Evolutionary conservation across 2,329 filamentous ascomycete genomes (phyloP).

Genomic region (Zarea fungicola): DNA sequence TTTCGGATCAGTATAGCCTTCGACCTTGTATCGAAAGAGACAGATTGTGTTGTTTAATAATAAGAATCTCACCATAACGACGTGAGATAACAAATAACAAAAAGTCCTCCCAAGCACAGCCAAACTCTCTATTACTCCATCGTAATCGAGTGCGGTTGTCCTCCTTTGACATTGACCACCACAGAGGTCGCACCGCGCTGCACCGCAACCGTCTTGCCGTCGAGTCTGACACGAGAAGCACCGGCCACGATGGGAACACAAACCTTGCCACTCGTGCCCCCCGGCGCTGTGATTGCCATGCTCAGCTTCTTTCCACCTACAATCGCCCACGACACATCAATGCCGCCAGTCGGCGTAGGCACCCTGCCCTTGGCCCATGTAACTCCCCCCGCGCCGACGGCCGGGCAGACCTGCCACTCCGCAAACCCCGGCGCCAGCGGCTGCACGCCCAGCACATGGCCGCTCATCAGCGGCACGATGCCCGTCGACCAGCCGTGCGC

Average conservation of each 20-base stretch:
- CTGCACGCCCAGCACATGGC: slow-evolving; percentile 41
- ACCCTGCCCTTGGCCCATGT: slow-evolving; percentile 40
- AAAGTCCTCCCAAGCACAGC: no score
- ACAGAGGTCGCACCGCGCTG: not conserved
- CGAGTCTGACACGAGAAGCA: not conserved
- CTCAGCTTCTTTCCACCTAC: slow-evolving; percentile 3
- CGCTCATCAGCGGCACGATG: slow-evolving; percentile 40
- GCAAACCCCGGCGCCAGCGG: slow-evolving; percentile 40
- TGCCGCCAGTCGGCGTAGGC: slow-evolving; percentile 30
- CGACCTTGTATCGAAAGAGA: no score
- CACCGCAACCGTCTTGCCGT: not conserved
- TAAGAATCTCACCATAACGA: no score
- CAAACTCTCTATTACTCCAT: no score
- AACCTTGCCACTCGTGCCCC: slow-evolving; percentile 1
- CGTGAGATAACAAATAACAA: no score
- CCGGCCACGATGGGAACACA: not conserved
- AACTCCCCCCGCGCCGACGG: slow-evolving; percentile 25
- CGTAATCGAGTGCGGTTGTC: not conserved
- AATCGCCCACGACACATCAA: slow-evolving; percentile 15
- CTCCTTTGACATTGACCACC: not conserved
- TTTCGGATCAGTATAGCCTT: no score
- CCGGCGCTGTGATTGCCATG: not conserved
- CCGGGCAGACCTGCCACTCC: slow-evolving; percentile 35
- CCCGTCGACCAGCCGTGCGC: slow-evolving; percentile 49
- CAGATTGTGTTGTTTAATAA: no score